Evolutionary conservation across 495 filamentous ascomycete species (phyloP), one percentile per base, ranked within the genome.

Genomic region (Talaromyces wortmannii): DNA sequence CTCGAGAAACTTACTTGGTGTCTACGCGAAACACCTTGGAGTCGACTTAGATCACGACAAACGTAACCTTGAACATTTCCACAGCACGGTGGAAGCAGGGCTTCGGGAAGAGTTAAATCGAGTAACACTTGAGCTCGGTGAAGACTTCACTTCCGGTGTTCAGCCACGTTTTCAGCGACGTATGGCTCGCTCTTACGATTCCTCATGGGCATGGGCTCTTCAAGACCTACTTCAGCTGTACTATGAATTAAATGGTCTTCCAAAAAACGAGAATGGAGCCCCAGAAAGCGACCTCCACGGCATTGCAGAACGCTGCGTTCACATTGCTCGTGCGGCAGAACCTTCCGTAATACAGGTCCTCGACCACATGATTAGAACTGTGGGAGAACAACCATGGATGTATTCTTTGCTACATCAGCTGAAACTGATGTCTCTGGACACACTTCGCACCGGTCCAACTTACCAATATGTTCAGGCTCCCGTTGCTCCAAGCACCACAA

Each of bases 321-420:
- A 40, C 5, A 40, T 40, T 40, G 36, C 36, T 10, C 36, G 8
- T 13, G 36, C 36, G 8, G 36, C 36, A 10, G 36, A 40, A 5
- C 36, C 36, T 59, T 97, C 96, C 73, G 97, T 98, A 92, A 94
- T 97, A 61, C 96, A 98, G 61, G 92, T 97, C 76, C 97, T 98
- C 67, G 94, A 98, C 63, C 91, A 96, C 74, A 97, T 92, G 76
- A 94, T 94, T 4, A 90, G 92, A 1, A 91, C 97, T 59, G 85
- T 91, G 12, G 94, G 94, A 52, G 94, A 98, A 70, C 97, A 98
- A 75, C 76, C 91, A 69, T 83, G 97, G 17, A 94, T 94, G 52
- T 95, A 97, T 78, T 83, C 91, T 70, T 85, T 98, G 11, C 92
- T 90, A 23, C 80, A 91, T 62, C 88, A 92, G 69, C 83, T 98